phyloP scores from a whole-genome alignment of 108 stramenopile species.

The Cyclotella distinguenda region DNA sequence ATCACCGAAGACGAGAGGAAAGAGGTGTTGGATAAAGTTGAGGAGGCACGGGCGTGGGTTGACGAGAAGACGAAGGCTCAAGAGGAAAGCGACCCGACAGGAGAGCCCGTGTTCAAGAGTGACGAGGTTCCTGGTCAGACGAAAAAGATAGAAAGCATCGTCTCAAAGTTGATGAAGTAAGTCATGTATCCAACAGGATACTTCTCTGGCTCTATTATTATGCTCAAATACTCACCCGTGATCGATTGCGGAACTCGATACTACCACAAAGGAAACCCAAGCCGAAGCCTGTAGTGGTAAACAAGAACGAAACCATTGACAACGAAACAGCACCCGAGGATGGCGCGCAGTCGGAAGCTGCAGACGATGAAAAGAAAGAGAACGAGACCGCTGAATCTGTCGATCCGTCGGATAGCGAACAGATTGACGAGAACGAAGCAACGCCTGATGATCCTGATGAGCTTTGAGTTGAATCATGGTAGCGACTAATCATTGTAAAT shows the following conservation, averaged over 20 bases:
- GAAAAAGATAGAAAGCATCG: slow-evolving; percentile 67
- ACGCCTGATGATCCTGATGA: slow-evolving; percentile 41
- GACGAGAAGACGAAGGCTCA: slow-evolving; percentile 75
- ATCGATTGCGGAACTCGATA: neutral
- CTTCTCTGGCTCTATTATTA: neutral
- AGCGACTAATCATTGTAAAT: slow-evolving; percentile 1
- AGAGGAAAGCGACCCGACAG: slow-evolving; percentile 60
- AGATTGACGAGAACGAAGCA: slow-evolving; percentile 21
- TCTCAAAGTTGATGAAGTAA: slow-evolving; percentile 60
- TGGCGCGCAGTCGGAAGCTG: slow-evolving; percentile 24
- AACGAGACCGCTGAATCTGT: slow-evolving; percentile 19
- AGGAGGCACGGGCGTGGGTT: slow-evolving; percentile 72
- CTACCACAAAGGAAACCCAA: slow-evolving; percentile 59
- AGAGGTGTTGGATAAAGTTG: slow-evolving; percentile 78
- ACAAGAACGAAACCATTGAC: slow-evolving; percentile 47
- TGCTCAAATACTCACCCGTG: neutral
- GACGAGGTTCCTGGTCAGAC: slow-evolving; percentile 76
- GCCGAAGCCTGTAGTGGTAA: slow-evolving; percentile 67
- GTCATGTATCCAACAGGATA: neutral
- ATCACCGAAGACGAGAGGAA: slow-evolving; percentile 91
- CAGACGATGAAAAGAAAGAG: slow-evolving; percentile 3
- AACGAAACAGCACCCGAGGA: slow-evolving; percentile 37
- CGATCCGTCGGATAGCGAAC: slow-evolving; percentile 11
- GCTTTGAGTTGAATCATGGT: slow-evolving; percentile 21
- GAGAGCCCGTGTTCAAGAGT: slow-evolving; percentile 83